phyloP scores from a whole-genome alignment of 1,284 basidiomycete species.

The Phellopilus nigrolimitatus region DNA sequence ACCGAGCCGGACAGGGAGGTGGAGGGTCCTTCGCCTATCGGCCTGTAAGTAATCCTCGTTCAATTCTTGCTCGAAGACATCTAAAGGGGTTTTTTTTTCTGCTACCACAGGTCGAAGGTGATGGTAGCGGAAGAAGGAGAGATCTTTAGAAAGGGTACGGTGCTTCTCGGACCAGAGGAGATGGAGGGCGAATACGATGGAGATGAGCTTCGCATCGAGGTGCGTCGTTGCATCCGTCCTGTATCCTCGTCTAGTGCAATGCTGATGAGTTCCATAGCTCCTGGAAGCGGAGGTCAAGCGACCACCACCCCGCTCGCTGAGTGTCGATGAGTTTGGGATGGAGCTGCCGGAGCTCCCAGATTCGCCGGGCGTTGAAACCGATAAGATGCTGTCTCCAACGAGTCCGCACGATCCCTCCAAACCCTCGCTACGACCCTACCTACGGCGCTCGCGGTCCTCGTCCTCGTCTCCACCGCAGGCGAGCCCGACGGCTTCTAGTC shows the following conservation, averaged over 20 bases:
- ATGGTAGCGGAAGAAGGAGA: conserved; percentile 90
- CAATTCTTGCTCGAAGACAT: not conserved
- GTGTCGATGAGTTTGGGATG: conserved; percentile 45
- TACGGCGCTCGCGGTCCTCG: conserved; percentile 48
- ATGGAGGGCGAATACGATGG: conserved; percentile 84
- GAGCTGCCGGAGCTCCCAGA: conserved; percentile 27
- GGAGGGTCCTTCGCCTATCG: conserved; percentile 44
- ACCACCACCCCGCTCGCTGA: conserved; percentile 51
- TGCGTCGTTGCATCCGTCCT: conserved; percentile 32
- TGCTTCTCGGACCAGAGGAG: conserved; percentile 75
- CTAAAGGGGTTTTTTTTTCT: not conserved
- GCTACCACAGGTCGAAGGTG: conserved; percentile 49
- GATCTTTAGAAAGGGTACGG: conserved; percentile 84
- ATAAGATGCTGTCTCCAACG: conserved; percentile 21
- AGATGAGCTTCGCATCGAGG: conserved; percentile 79
- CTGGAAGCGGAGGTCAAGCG: conserved; percentile 60
- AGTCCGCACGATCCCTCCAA: conserved; percentile 34
- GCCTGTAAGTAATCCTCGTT: conserved; percentile 41
- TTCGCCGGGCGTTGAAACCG: conserved; percentile 24
- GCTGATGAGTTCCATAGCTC: conserved; percentile 30
- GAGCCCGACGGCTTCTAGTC: conserved; percentile 3
- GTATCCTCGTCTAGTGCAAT: not conserved
- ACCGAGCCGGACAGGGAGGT: conserved; percentile 32
- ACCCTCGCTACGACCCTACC: conserved; percentile 49
- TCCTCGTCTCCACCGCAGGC: conserved; percentile 35